Evolutionary conservation across 768 basidiomycete genomes (phyloP), one percentile per base, ranked within the genome.

Genomic region (Leccinum subtestaceum): DNA sequence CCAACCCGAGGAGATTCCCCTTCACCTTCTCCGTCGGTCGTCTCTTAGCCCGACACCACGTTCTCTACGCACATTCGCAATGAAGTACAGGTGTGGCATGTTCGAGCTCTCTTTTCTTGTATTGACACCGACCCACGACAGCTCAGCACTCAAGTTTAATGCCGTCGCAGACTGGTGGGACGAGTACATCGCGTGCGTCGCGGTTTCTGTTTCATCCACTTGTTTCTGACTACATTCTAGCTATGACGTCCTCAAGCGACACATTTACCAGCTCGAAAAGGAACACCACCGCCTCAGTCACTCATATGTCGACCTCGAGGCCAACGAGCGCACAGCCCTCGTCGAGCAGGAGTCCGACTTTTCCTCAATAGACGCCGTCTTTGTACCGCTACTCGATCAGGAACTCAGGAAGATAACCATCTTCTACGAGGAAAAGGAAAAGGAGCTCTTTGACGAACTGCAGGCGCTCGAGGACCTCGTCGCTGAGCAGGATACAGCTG

Each of bases 181-280:
- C 25, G 25, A 25, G 25, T 25, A 25, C 25, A 25, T 25, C 4
- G 25, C 0, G 25, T 0, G 0, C 25, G 25, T 25, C 25, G 4
- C 25, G 5, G 25, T 25, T 27, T 27, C 27, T 27, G 1, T 7
- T 27, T 27, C 1, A 8, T 46, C 23, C 21, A 47, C 17, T 10
- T 31, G 11, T 10, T 2, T 0, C 21, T 50, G 29, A 50, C n/a
- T 32, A n/a, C 1, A 31, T 17, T 15, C 36, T 63, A 93, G 91
- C n/a, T 95, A 95, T 69, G 92, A 91, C 71, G 77, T 83, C 5
- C 78, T 95, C 65, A 95, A 94, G 75, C 90, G 89, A 63, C 82
- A 83, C 59, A 88, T 95, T 40, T 95, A 95, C 77, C 86, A 88
- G 63, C 79, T 94, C 25, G 92, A 94, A 75, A 91, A 90, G 72